Evolutionary conservation across 495 filamentous ascomycete genomes (phyloP).

Genomic region (Sordaria brevicollis): DNA sequence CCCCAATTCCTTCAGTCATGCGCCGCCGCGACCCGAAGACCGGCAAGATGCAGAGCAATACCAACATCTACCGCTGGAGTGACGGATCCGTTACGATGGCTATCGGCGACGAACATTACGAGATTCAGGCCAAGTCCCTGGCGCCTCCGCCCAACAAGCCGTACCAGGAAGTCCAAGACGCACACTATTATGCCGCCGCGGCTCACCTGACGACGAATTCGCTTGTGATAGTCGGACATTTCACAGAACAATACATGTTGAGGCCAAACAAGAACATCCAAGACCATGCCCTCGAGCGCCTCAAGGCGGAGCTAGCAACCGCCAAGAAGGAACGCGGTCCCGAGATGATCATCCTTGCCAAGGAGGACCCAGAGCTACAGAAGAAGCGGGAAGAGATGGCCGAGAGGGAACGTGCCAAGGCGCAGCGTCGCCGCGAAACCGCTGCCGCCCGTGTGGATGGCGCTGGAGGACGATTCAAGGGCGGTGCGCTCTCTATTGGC

Average conservation of each 20-base stretch:
- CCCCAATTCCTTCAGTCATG: constrained; percentile 28
- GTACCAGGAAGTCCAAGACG: constrained; percentile 61
- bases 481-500: constrained; percentile 57
- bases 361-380: constrained; percentile 70
- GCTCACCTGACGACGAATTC: constrained; percentile 58
- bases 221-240: constrained; percentile 66
- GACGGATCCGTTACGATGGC: constrained; percentile 75
- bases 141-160: constrained; percentile 49
- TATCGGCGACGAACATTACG: constrained; percentile 65
- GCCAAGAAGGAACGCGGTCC: constrained; percentile 39
- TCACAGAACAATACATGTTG: constrained; percentile 67
- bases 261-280: constrained; percentile 57
- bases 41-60: constrained; percentile 58
- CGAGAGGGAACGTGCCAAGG: constrained; percentile 59
- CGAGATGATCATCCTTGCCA: constrained; percentile 48
- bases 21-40: constrained; percentile 32
- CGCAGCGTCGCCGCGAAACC: constrained; percentile 57
- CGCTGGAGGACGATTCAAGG: constrained; percentile 36
- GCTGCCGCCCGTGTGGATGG: constrained; percentile 53
- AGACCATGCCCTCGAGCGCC: constrained; percentile 66
- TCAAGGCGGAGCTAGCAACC: constrained; percentile 59
- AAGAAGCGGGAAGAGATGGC: constrained; percentile 64
- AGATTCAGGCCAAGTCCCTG: constrained; percentile 63
- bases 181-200: constrained; percentile 73
- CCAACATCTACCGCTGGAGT: constrained; percentile 69